Conservation (phyloP, 2,329 filamentous ascomycete species). For the Diplodia intermedia region DNA sequence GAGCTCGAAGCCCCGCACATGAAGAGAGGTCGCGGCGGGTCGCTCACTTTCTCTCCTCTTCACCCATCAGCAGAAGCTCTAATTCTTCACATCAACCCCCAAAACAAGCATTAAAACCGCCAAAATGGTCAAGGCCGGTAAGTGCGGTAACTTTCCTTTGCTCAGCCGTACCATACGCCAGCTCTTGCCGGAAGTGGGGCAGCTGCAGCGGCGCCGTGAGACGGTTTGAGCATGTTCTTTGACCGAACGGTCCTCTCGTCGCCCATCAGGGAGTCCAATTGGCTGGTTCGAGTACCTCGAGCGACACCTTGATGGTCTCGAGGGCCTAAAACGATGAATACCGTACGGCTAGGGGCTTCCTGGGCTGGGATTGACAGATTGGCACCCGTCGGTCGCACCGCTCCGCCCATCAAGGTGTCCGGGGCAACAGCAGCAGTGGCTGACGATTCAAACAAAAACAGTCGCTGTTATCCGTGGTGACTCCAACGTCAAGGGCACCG, state of each 20-base stretch:
- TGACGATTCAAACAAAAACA: slow-evolving; percentile 49
- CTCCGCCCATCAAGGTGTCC: slow-evolving; percentile 31
- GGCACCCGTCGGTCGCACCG: slow-evolving; percentile 21
- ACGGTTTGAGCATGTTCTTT: slow-evolving; percentile 62
- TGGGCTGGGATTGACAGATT: slow-evolving; percentile 17
- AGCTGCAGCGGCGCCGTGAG: slow-evolving; percentile 48
- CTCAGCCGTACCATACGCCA: slow-evolving; percentile 32
- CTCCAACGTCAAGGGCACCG: slow-evolving; percentile 91
- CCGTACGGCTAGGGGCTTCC: slow-evolving; percentile 11
- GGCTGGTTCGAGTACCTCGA: slow-evolving; percentile 1
- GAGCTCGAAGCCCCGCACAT: slow-evolving; percentile 29
- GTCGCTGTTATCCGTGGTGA: slow-evolving; percentile 98
- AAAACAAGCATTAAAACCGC: slow-evolving; percentile 53
- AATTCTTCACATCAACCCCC: slow-evolving; percentile 38
- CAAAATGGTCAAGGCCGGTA: slow-evolving; percentile 99
- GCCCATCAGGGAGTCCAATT: slow-evolving; percentile 24
- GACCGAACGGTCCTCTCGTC: slow-evolving; percentile 16
- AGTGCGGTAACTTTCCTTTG: slow-evolving; percentile 50
- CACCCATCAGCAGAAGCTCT: slow-evolving; percentile 25
- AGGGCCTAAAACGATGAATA: slow-evolving; percentile 26
- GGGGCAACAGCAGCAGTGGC: slow-evolving; percentile 8
- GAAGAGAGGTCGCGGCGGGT: slow-evolving; percentile 4
- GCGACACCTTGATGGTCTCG: slow-evolving; percentile 29
- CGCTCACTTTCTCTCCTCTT: slow-evolving; percentile 14
- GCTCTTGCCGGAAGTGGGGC: slow-evolving; percentile 45